Evolutionary conservation across 1,139 yeast genomes (phyloP), one percentile per base, ranked within the genome.

Genomic region (Magnusiomyces starmeri): DNA sequence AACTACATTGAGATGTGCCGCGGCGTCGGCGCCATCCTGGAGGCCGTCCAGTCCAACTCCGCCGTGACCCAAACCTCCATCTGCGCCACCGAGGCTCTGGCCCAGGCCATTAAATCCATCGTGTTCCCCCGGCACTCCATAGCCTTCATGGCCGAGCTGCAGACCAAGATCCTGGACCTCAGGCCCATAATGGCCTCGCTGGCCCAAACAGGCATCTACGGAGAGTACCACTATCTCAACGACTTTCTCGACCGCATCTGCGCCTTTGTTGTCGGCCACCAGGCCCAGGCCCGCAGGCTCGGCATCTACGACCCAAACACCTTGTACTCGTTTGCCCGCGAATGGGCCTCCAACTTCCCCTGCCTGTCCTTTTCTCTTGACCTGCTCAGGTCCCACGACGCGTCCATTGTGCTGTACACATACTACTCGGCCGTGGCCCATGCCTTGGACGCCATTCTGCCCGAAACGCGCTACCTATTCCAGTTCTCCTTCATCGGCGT

Each of bases 401-500:
- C 42, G 2, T 48, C 49, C 21, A 42, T 58, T 29, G 57, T 69
- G 12, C 58, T 70, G 14, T 64, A 65, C 46, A 57, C 66, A 1
- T 71, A 67, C 57, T 70, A 62, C 55, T 70, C 67, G 46, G 69
- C 72, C 1, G 64, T 62, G 46, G 64, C 65, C 1, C 55, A 61
- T n/a, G 61, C 62, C 1, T 52, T 66, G 29, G 70, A 66, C 50
- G 70, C 72, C 0, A 56, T 70, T 32, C 70, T 70, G 55, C 70
- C 74, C n/a, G 74, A 70, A 54, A 65, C 65, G 4, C 58, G 72
- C 22, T 71, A 70, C 54, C 63, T 68, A 43, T 70, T 69, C 59
- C 64, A 68, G 42, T 63, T 64, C 54, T 69, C 72, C 1, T 70
- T 70, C 56, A 63, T 64, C 52, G 73, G 72, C 3, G 69, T 69